Percentiles rank a stretch among this genome's conserved stretches.
Conservation (phyloP, 208 protist species). For the Leishmania mexicana region DNA sequence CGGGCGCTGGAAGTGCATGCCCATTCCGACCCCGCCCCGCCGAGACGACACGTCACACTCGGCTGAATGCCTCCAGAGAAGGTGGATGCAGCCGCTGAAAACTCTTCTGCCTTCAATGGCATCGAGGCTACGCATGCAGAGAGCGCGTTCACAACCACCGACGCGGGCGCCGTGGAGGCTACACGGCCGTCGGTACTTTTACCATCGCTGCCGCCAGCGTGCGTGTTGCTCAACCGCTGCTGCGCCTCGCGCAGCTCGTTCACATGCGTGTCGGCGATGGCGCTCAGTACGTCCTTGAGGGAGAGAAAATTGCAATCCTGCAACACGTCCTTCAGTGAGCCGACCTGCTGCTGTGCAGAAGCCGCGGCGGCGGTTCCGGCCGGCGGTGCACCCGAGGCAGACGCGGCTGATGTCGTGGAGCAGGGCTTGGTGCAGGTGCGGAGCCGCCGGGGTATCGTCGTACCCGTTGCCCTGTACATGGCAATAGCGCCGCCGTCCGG, state of each 20-base stretch:
- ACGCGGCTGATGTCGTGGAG: not conserved
- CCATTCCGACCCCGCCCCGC: not conserved
- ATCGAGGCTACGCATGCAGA: not conserved
- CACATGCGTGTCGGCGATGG: conserved; percentile 32
- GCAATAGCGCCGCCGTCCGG: conserved; percentile 2
- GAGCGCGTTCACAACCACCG: not conserved
- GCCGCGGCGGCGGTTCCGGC: not conserved
- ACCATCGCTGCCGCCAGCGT: not conserved
- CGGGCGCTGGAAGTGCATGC: not conserved
- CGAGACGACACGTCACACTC: not conserved
- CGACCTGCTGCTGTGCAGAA: conserved; percentile 21
- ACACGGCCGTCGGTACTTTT: not conserved
- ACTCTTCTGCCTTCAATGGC: not conserved
- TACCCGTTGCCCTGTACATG: not conserved
- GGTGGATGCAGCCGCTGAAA: not conserved
- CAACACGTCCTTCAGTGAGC: conserved; percentile 39
- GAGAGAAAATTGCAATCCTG: conserved; percentile 47
- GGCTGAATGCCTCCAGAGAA: not conserved
- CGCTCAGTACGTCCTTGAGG: conserved; percentile 43
- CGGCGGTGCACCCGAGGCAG: not conserved
- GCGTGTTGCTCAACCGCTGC: conserved; percentile 19
- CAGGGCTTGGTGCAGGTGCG: conserved; percentile 9
- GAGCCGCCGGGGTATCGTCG: conserved; percentile 7
- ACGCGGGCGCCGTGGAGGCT: not conserved
- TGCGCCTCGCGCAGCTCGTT: conserved; percentile 38